Percentiles rank a stretch among this genome's conserved stretches.
phyloP scores from a whole-genome alignment of 2,329 filamentous ascomycete species.

The Tolypocladium sp. region DNA sequence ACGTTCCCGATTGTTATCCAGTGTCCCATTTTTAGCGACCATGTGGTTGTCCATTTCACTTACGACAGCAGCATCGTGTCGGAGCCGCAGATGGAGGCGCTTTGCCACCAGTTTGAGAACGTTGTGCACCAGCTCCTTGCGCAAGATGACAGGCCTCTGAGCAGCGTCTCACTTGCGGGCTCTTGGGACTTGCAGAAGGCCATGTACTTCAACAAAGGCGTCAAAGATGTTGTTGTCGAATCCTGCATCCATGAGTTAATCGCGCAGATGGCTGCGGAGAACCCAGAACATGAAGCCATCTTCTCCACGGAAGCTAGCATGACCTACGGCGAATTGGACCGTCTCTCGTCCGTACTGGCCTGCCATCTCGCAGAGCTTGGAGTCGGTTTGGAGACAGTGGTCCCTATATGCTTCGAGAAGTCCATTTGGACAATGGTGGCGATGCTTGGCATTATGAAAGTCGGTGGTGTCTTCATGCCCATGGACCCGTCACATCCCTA shows the following conservation, averaged over 20 bases:
- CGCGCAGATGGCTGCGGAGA: not conserved
- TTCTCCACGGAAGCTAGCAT: conserved; percentile 6
- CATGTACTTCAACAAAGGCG: not conserved
- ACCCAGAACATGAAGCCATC: not conserved
- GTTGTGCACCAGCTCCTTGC: not conserved
- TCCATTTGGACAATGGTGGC: conserved; percentile 9
- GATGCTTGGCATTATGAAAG: conserved; percentile 15
- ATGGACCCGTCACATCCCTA: not conserved
- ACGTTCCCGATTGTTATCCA: not conserved
- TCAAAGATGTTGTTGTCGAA: not conserved
- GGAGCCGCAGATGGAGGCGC: not conserved
- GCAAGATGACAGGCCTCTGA: not conserved
- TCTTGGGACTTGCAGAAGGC: not conserved
- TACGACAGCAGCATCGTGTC: not conserved
- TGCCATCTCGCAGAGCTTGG: not conserved
- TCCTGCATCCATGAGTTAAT: conserved; percentile 17
- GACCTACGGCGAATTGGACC: conserved; percentile 4
- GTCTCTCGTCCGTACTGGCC: not conserved
- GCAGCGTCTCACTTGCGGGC: not conserved
- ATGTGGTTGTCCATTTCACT: not conserved
- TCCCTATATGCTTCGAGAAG: conserved; percentile 8
- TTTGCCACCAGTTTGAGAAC: not conserved
- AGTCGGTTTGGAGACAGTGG: not conserved
- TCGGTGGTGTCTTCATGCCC: conserved; percentile 8
- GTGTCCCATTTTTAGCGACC: not conserved